Evolutionary conservation across 352 stramenopile genomes (phyloP), one percentile per base, ranked within the genome.

Genomic region (Phytophthora citricola): DNA sequence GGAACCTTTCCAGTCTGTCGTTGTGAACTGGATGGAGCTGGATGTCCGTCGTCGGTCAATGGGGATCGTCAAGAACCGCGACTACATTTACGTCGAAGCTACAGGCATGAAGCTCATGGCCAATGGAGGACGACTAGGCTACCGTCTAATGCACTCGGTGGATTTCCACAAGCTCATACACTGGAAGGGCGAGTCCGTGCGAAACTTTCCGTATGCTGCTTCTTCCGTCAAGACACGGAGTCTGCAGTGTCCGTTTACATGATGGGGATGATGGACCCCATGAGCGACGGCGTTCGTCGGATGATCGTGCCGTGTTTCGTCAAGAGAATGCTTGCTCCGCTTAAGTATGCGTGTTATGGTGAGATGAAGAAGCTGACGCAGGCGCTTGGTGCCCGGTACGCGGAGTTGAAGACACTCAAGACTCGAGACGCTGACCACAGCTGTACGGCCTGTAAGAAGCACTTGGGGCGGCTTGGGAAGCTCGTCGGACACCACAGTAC

Each of bases 41-140:
- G 73, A 76, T 50, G 61, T 72, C 3, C 73, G 73, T 59, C 61
- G 51, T 27, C 68, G 59, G 1, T 70, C 55, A 3, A 69, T 69
- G 12, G 43, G 67, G 0, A 24, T 75, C 1, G 66, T 70, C 10
- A 78, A 78, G 48, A 85, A 85, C 36, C 78, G 83, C 34, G 83
- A 89, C 76, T 78, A 88, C 46, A 66, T 91, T 24, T 89, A 80
- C 55, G 50, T 91, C 20, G 78, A 91, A 75, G 46, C 73, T 32
- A 85, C 76, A 4, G 73, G 69, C 4, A 57, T 75, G 1, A 46
- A 39, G 9, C 8, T 61, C 14, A n/a, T 60, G 22, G 12, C 48
- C 14, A 65, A 61, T 7, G 64, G 71, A 26, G 58, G 46, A n/a
- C 63, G 66, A 22, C 39, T 81, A 7, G 76, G 73, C 4, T 85